These are phyloP conservation scores for Huntiella abstrusa DNA, from an alignment of 2,329 filamentous ascomycete species.

Conservation along the genomic window DNA sequence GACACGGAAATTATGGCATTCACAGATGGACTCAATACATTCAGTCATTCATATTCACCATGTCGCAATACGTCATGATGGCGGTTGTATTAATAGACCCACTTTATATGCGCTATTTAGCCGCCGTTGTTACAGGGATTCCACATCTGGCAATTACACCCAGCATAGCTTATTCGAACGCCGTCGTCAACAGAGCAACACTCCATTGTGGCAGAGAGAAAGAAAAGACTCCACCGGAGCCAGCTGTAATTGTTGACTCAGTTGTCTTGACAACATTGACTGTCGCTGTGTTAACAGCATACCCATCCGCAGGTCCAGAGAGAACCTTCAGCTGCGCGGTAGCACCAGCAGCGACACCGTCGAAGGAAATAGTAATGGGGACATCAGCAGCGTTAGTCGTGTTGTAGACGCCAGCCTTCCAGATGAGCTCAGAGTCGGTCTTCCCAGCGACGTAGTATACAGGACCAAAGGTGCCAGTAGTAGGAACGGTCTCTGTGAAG, in stretches of 20 bases:
- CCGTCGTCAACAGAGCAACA: conserved; percentile 34
- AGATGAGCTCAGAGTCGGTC: conserved; percentile 23
- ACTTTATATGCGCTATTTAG: no score
- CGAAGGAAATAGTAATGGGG: conserved; percentile 26
- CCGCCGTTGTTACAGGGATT: no score
- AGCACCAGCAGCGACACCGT: conserved; percentile 22
- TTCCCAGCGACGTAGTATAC: conserved; percentile 31
- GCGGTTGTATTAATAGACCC: no score
- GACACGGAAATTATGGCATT: no score
- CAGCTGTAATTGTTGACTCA: conserved; percentile 22
- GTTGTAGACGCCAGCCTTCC: conserved; percentile 36
- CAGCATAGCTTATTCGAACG: not conserved
- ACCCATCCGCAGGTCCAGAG: conserved; percentile 24
- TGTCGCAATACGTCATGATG: no score
- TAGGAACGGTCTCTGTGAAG: conserved; percentile 28
- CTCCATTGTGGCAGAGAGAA: conserved; percentile 36
- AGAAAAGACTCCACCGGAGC: conserved; percentile 26
- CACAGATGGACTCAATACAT: no score
- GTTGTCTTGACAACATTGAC: conserved; percentile 30
- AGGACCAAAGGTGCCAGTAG: conserved; percentile 24
- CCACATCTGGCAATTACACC: no score
- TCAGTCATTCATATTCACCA: no score
- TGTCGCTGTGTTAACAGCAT: conserved; percentile 24
- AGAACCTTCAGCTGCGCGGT: conserved; percentile 26
- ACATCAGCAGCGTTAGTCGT: conserved; percentile 25